These are phyloP conservation scores for Penicillium angulare DNA, from an alignment of 495 filamentous ascomycete genomes.

Conservation along the genomic window DNA sequence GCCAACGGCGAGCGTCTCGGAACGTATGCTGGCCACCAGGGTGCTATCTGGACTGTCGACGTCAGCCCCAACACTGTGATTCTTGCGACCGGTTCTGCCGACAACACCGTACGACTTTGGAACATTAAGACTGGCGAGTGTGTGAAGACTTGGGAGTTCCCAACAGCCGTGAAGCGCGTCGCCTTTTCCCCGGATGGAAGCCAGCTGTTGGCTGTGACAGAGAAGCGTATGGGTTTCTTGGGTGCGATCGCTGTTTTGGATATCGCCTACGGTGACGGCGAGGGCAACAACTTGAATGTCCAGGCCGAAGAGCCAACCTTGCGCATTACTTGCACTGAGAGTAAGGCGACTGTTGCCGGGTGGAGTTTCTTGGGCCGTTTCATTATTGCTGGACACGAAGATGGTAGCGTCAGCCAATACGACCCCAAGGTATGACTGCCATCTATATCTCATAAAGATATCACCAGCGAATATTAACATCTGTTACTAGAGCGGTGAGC, in stretches of 20 bases:
- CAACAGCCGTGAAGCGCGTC: constrained; percentile 91
- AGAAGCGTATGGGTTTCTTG: constrained; percentile 94
- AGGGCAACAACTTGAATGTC: constrained; percentile 47
- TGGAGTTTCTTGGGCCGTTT: constrained; percentile 91
- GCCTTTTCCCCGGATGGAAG: constrained; percentile 93
- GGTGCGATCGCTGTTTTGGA: constrained; percentile 91
- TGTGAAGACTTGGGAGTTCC: constrained; percentile 96
- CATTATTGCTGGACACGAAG: constrained; percentile 97
- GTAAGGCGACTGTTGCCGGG: constrained; percentile 93
- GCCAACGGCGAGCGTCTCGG: constrained; percentile 94
- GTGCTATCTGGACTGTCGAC: constrained; percentile 98
- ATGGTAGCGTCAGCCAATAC: constrained; percentile 90
- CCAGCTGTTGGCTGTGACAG: constrained; percentile 86
- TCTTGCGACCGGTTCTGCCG: constrained; percentile 91
- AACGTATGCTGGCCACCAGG: constrained; percentile 94
- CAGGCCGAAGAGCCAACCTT: constrained; percentile 79
- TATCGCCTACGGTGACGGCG: constrained; percentile 73
- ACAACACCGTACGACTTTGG: constrained; percentile 98
- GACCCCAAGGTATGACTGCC: constrained; percentile 74
- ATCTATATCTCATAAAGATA: neutral
- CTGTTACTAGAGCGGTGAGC: constrained; percentile 68
- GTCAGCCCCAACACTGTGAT: constrained; percentile 92
- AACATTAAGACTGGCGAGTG: constrained; percentile 90
- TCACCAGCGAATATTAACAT: constrained; percentile 10
- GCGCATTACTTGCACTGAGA: constrained; percentile 86